A percentile compares a stretch with the other conserved stretches of the same genome.
phyloP scores from a whole-genome alignment of 257 asterid species.

The Fraxinus anomala region DNA sequence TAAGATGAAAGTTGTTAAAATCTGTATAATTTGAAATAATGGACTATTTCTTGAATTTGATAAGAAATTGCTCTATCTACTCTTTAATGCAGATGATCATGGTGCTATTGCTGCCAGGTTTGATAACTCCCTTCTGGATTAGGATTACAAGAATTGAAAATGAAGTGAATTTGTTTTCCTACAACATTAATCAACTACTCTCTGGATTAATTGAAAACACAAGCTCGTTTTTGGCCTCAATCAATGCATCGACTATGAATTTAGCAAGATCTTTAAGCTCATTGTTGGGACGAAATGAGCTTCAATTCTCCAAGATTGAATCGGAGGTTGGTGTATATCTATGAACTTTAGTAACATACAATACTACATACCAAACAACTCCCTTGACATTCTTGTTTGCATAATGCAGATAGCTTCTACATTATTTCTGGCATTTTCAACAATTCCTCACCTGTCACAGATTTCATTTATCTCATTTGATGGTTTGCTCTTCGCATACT shows the following conservation, averaged over 20 bases:
- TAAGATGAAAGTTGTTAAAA: not conserved
- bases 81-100: slow-evolving; percentile 35
- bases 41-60: not conserved
- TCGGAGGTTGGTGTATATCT: slow-evolving; percentile 31
- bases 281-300: slow-evolving; percentile 25
- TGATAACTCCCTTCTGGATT: slow-evolving; percentile 50
- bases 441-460: slow-evolving; percentile 47
- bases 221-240: slow-evolving; percentile 32
- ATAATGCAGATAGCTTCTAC: slow-evolving; percentile 42
- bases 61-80: not conserved
- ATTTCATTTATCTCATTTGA: slow-evolving; percentile 50
- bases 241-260: slow-evolving; percentile 41
- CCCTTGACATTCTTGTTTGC: not conserved
- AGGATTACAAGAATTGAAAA: slow-evolving; percentile 36
- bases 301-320: slow-evolving; percentile 27
- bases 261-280: slow-evolving; percentile 33
- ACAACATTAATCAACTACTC: slow-evolving; percentile 27
- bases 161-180: slow-evolving; percentile 29
- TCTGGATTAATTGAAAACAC: slow-evolving; percentile 26
- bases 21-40: not conserved
- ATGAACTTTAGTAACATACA: not conserved
- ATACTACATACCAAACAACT: not conserved
- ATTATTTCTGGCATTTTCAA: slow-evolving; percentile 49
- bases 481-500: slow-evolving; percentile 54
- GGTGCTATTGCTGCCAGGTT: slow-evolving; percentile 45